Percentiles rank a stretch among this genome's conserved stretches.
Conservation (phyloP, 495 filamentous ascomycete species). For the Annulohypoxylon moriforme region DNA sequence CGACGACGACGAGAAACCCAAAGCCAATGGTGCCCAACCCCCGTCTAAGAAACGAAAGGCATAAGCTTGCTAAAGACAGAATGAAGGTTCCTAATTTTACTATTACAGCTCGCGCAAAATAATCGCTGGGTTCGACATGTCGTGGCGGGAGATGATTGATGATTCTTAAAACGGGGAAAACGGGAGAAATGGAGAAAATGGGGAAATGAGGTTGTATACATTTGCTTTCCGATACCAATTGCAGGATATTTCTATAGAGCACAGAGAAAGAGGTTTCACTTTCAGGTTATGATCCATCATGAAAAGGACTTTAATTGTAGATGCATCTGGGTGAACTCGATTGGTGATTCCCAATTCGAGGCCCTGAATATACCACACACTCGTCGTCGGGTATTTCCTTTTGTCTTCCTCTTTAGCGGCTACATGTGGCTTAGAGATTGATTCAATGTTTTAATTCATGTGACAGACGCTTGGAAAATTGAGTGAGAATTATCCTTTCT, state of each 20-base stretch:
- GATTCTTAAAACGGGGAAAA: constrained; percentile 3
- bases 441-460: background rate
- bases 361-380: background rate
- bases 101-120: constrained; percentile 20
- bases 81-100: constrained; percentile 24
- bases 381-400: background rate
- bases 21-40: constrained; percentile 58
- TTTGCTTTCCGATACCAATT: constrained; percentile 30
- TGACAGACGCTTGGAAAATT: constrained; percentile 6
- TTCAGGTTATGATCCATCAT: background rate
- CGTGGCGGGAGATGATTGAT: constrained; percentile 1
- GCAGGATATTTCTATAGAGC: constrained; percentile 10
- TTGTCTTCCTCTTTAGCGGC: background rate
- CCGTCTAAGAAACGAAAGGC: constrained; percentile 44
- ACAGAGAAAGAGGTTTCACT: constrained; percentile 23
- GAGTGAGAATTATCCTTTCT: constrained; percentile 16
- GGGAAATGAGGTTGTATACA: constrained; percentile 1
- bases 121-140: background rate
- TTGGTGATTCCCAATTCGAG: background rate
- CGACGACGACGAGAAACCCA: constrained; percentile 53
- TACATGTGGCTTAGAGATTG: background rate
- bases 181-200: background rate
- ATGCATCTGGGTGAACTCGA: constrained; percentile 1
- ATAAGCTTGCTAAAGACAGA: constrained; percentile 22
- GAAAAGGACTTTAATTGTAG: background rate